Base-by-base conservation (phyloP, 2,329 filamentous ascomycete species). In the Sclerotiophoma versabilis region DNA sequence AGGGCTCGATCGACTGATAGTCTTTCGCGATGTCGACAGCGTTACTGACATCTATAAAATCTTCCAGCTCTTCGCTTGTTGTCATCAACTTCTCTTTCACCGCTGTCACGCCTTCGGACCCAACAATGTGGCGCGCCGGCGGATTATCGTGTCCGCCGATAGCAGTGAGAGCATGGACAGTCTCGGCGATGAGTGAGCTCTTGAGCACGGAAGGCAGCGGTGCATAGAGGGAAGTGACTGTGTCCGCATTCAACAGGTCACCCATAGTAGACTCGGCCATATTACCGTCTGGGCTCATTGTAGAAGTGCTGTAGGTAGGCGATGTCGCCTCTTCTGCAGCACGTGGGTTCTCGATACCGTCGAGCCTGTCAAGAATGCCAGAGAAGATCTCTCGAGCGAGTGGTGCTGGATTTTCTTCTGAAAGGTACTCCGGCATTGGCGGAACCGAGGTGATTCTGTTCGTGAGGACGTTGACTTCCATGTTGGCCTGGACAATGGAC, bases 1-100 rank as follows among this genome's bases (percentile, higher is more conserved):
- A 49, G 6, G 54, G 54, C 15, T 57, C 54, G 5, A 49, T 27
- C 2, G 48, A 45, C 10, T 49, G 48, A 11, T 57, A 53, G 23
- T 57, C 39, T 14, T 66, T 73, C 26, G 70, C 71, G 49, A 92
- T 90, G 72, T 96, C 93, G 14, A 95, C 92, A 0, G 91, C 88
- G 61, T 89, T 82, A 68, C 92, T 97, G 22, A 92, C 89, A 66
- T 96, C 92, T 23, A 96, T 89, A 75, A 98, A 98, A 64, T 98
- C 95, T 74, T 98, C 95, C 51, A 98, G 79, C 78, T 98, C 95
- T 73, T 98, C 93, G 59, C 92, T 96, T 2, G 97, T 91, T 2
- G 92, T 97, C 79, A 96, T 96, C 50, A 99, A 79, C 77, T 98
- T 98, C 77, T 98, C 95, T 74, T 93, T 96, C 32, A 98, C 93